Percentiles rank a stretch among this genome's conserved stretches.
These are phyloP conservation scores for Heliosperma pusillum DNA, from an alignment of 148 eudicot genomes.

Conservation along the genomic window DNA sequence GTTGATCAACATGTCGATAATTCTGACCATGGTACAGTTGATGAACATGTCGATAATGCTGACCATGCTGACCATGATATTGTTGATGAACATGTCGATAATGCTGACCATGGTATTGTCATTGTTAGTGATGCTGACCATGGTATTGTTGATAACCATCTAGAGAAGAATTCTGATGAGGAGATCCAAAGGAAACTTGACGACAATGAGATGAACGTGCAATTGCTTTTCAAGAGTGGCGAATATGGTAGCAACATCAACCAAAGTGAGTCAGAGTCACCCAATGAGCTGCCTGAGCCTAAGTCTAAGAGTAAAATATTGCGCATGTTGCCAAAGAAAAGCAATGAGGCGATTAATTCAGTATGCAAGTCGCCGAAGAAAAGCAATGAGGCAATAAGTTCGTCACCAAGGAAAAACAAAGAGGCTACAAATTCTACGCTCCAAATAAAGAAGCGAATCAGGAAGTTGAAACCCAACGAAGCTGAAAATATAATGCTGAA, in stretches of 20 bases:
- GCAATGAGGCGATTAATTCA: not conserved
- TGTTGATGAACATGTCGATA: not conserved
- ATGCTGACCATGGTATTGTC: no score
- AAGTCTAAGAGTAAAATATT: not conserved
- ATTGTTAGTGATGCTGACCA: no score
- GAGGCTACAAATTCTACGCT: not conserved
- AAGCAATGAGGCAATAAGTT: constrained; percentile 12
- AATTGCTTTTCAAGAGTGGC: not conserved
- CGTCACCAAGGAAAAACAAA: not conserved
- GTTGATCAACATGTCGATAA: no score
- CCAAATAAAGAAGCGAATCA: not conserved
- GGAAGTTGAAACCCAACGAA: constrained; percentile 5
- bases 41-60: no score
- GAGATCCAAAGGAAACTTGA: not conserved
- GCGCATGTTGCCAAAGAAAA: not conserved
- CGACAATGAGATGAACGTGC: not conserved
- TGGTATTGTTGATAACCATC: not conserved
- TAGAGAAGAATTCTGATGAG: not conserved
- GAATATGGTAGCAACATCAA: not conserved
- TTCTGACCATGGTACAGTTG: no score
- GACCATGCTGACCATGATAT: no score
- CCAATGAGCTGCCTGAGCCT: not conserved
- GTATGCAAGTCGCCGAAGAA: not conserved
- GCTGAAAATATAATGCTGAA: constrained; percentile 12
- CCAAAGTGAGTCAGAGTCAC: not conserved